A percentile compares a stretch with the other conserved stretches of the same genome.
Evolutionary conservation across 164 flowering plant species (phyloP).

Genomic region (Vitis rotundifolia): DNA sequence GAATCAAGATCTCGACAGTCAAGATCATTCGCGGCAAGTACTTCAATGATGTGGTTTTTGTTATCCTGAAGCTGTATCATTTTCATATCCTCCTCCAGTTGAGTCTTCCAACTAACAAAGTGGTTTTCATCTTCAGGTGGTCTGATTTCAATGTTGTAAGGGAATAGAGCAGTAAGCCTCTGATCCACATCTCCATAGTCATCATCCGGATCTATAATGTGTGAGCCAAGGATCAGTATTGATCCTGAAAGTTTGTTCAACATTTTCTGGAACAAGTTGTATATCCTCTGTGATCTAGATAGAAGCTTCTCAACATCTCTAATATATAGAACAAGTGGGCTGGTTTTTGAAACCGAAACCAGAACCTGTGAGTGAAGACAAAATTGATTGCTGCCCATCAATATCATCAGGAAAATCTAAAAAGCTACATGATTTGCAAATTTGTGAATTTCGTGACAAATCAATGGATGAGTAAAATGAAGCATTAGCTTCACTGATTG

Average conservation of each 20-base stretch:
- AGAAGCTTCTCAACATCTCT: slow-evolving; percentile 80
- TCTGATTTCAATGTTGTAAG: slow-evolving; percentile 81
- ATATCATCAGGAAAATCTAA: background rate
- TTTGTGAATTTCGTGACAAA: background rate
- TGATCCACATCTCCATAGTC: slow-evolving; percentile 66
- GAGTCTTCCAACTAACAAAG: slow-evolving; percentile 83
- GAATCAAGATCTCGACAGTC: slow-evolving; percentile 89
- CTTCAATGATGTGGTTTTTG: slow-evolving; percentile 81
- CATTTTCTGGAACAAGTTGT: slow-evolving; percentile 79
- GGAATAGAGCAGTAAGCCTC: slow-evolving; percentile 60
- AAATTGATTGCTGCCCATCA: background rate
- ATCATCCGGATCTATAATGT: slow-evolving; percentile 40
- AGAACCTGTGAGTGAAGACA: slow-evolving; percentile 57
- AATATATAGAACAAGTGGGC: slow-evolving; percentile 75
- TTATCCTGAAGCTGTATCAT: slow-evolving; percentile 80
- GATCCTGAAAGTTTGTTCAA: slow-evolving; percentile 74
- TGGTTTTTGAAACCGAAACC: slow-evolving; percentile 57
- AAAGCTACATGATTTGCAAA: background rate
- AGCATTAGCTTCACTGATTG: background rate
- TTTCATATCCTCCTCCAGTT: slow-evolving; percentile 89
- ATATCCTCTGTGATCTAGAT: slow-evolving; percentile 59
- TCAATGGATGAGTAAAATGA: background rate
- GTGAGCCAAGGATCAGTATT: slow-evolving; percentile 85
- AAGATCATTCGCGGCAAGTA: slow-evolving; percentile 81
- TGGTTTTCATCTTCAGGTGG: slow-evolving; percentile 82